phyloP scores from a whole-genome alignment of 179 eudicot species.

The Sideroxylon spinosum region DNA sequence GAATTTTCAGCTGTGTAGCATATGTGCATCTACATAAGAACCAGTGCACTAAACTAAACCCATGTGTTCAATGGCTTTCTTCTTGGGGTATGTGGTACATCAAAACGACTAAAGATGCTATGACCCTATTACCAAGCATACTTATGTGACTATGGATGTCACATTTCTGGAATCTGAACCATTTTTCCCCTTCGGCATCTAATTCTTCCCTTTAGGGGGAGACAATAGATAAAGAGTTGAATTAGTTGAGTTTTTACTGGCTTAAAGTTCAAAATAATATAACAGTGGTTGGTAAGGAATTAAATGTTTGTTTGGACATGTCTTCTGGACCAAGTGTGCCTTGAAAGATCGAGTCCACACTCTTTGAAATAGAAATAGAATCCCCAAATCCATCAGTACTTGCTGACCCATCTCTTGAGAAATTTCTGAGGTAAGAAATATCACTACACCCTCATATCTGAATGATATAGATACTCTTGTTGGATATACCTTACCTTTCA shows the following conservation, averaged over 20 bases:
- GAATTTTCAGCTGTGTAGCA: not conserved
- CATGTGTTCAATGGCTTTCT: not conserved
- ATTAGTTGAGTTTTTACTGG: not conserved
- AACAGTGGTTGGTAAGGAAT: not conserved
- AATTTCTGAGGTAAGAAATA: constrained; percentile 7
- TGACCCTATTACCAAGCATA: not conserved
- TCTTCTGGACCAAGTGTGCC: not conserved
- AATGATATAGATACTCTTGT: too few relatives aligned
- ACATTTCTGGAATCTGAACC: not conserved
- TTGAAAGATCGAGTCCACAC: not conserved
- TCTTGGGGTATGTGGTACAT: not conserved
- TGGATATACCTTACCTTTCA: too few relatives aligned
- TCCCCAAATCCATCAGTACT: not conserved
- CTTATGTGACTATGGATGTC: constrained; percentile 9
- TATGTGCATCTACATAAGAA: not conserved
- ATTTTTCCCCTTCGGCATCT: not conserved
- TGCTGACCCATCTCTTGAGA: constrained; percentile 2
- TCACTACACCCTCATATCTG: too few relatives aligned
- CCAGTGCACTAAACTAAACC: not conserved
- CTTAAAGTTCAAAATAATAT: not conserved
- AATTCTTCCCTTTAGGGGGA: constrained; percentile 7
- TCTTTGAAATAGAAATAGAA: too few relatives aligned
- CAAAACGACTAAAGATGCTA: constrained; percentile 13
- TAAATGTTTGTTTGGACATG: not conserved
- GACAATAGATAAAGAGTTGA: not conserved